phyloP scores from a whole-genome alignment of 1,284 basidiomycete genomes.

The Coniophora puteana region DNA sequence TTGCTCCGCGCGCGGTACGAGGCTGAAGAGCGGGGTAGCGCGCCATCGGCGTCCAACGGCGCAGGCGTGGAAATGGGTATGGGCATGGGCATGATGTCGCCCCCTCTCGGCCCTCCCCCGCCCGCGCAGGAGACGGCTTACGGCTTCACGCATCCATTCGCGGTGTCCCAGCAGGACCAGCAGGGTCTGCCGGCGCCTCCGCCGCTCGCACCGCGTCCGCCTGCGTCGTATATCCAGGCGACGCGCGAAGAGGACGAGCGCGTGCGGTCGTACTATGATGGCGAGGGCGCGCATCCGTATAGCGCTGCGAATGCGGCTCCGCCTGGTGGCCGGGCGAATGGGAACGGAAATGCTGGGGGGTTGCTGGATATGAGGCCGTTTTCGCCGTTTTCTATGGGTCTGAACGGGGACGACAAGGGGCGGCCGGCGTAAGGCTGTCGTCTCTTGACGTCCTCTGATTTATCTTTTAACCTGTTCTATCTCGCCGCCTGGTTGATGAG shows the following conservation, averaged over 20 bases:
- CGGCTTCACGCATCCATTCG: conserved; percentile 10
- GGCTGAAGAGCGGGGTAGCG: conserved; percentile 39
- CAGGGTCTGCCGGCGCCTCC: conserved; percentile 41
- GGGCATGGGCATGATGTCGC: conserved; percentile 11
- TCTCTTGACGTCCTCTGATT: too few relatives aligned
- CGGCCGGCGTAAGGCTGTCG: background rate
- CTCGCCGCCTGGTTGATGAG: too few relatives aligned
- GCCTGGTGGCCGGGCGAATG: conserved; percentile 17
- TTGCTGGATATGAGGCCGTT: conserved; percentile 37
- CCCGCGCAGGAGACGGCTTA: conserved; percentile 18
- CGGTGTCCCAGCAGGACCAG: conserved; percentile 10
- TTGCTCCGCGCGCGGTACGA: conserved; percentile 60
- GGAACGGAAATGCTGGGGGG: conserved; percentile 9
- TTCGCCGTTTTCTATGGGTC: conserved; percentile 37
- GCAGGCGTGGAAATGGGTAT: too few relatives aligned
- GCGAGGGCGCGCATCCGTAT: conserved; percentile 10
- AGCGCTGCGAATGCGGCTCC: conserved; percentile 19
- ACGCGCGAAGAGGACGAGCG: conserved; percentile 68
- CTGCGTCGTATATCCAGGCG: conserved; percentile 72
- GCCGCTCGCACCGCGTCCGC: conserved; percentile 68
- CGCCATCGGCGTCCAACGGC: too few relatives aligned
- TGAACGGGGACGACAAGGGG: conserved; percentile 18
- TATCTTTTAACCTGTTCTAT: too few relatives aligned
- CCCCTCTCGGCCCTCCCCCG: conserved; percentile 13
- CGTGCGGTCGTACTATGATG: conserved; percentile 24